Base-by-base conservation (phyloP, 176 grass and related monocot species). In the Juncus inflexus region DNA sequence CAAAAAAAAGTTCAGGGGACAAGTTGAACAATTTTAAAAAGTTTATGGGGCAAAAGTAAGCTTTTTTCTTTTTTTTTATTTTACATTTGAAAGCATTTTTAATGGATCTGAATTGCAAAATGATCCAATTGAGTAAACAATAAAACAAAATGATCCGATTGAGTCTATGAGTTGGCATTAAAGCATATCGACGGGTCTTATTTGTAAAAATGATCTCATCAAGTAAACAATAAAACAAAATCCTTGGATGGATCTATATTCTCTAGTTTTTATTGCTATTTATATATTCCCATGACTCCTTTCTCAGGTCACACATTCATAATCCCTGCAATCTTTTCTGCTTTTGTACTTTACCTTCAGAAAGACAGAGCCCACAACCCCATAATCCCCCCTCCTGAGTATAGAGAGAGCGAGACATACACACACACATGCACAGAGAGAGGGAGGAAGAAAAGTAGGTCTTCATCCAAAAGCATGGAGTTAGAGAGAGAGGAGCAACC, bases 401-500 rank as follows among this genome's bases (percentile, higher is more conserved):
- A 15, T 70, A 10, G 15, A 54, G 50, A 28, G 19, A 28, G 19
- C 0, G 19, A 0, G 19, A 13, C 9, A 3, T 5, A 28, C 19
- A 28, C 19, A 28, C 19, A 28, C 19, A 28, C 19, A 28, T 1
- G 1, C 19, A 13, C 15, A 3, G 64, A 84, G 45, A 77, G 65
- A 55, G 72, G 86, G 8, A 57, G 82, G 87, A 90, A 75, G 65
- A 90, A 63, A 79, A 78, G 77, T 62, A 62, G 71, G 28, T 8
- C 65, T 85, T 84, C 73, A 61, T 79, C 86, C 74, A 85, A 78
- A 50, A 74, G 35, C 70, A 84, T 64, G 59, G 66, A 72, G 58
- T 62, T 70, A 47, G 80, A 83, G 81, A 62, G 37, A 78, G 67
- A 79, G 53, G 79, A 95, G 37, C 71, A 88, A 39, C 74, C 84